Evolutionary conservation across 2,329 filamentous ascomycete genomes (phyloP), one percentile per base, ranked within the genome.

Genomic region (Bipolaris zeicola): DNA sequence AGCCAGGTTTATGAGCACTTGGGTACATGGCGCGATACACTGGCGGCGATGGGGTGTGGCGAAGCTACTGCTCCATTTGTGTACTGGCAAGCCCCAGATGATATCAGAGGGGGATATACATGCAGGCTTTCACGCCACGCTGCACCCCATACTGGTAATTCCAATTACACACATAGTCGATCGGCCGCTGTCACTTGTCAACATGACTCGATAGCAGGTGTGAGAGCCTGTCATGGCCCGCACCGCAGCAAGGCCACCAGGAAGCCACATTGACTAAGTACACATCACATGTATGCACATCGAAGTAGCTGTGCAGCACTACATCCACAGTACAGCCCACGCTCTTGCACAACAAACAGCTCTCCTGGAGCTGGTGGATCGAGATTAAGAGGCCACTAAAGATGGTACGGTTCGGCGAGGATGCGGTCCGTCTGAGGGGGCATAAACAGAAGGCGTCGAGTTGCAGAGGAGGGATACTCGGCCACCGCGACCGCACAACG

Each of bases 161-260:
- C 22, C 50, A 52, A 46, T 44, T 44, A 28, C 26, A 28, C 26
- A 28, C 34, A 13, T n/a, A 48, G 43, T 39, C 33, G 42, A 50
- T 33, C 50, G 51, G 42, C 50, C 34, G 50, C 61, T 67, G 64
- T 67, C 66, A 68, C 24, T 55, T 63, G 64, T 65, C 63, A 65
- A 48, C 48, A 39, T 61, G 62, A 64, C 62, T 67, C 58, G 36
- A 52, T 44, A 42, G 33, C 36, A 31, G 37, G 55, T 52, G 54
- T 46, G 48, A 44, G 38, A 36, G 39, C 44, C 43, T 45, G 50
- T 48, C 37, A 47, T 43, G 37, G 43, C 31, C 41, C 39, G 49
- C 33, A 38, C 36, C n/a, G 37, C 18, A 42, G 28, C 50, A 48
- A 52, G 47, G 52, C 38, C 48, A 59, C 39, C 5, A 36, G 16